Percentiles rank a stretch among this genome's conserved stretches.
phyloP scores from a whole-genome alignment of 2,329 filamentous ascomycete genomes.

The Diaporthe australafricana region DNA sequence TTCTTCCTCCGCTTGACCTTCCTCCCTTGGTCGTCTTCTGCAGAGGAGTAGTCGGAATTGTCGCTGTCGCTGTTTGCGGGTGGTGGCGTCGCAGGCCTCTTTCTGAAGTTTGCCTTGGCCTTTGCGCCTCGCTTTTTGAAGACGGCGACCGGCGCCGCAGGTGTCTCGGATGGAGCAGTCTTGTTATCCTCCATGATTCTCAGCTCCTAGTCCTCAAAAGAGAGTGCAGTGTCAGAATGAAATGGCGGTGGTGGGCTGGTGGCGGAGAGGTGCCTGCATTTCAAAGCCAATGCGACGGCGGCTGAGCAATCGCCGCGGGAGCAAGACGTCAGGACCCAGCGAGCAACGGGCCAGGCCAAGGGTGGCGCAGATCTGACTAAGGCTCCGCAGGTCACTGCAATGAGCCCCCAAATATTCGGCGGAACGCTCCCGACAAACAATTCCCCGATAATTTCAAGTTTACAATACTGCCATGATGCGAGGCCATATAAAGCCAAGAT shows the following conservation, averaged over 20 bases:
- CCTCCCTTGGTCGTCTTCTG: slow-evolving; percentile 81
- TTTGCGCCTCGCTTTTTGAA: slow-evolving; percentile 91
- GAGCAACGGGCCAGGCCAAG: neutral
- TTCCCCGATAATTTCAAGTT: neutral
- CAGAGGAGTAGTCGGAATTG: slow-evolving; percentile 74
- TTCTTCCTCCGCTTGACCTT: slow-evolving; percentile 84
- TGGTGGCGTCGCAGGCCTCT: slow-evolving; percentile 83
- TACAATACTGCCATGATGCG: neutral
- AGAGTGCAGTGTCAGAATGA: neutral
- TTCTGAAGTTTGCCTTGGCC: slow-evolving; percentile 81
- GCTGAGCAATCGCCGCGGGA: slow-evolving; percentile 3
- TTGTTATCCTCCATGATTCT: slow-evolving; percentile 12
- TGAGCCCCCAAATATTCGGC: neutral
- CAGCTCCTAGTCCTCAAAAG: neutral
- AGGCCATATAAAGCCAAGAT: too few relatives aligned
- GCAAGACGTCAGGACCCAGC: slow-evolving; percentile 11
- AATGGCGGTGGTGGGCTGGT: neutral
- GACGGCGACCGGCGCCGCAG: slow-evolving; percentile 66
- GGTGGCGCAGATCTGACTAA: neutral
- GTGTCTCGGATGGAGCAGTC: slow-evolving; percentile 35
- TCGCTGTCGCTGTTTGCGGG: slow-evolving; percentile 61
- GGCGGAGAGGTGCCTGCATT: neutral
- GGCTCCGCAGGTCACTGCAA: neutral
- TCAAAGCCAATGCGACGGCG: neutral
- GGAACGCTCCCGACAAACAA: neutral